phyloP scores from a whole-genome alignment of 2,329 filamentous ascomycete species.

The Verticillium nonalfalfae region DNA sequence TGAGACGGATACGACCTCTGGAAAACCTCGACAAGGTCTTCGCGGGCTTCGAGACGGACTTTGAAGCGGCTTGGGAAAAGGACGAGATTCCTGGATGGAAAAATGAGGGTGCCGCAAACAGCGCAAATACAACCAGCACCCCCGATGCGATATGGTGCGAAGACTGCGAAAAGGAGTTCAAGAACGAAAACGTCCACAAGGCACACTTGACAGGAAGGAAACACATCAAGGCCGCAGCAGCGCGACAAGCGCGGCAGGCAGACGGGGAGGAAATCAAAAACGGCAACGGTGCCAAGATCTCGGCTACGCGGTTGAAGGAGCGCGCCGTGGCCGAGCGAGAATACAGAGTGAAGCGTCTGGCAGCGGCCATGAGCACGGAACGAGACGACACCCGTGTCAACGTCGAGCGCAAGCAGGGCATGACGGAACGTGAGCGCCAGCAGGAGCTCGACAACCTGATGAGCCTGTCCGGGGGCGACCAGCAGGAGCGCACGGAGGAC shows the following conservation, averaged over 20 bases:
- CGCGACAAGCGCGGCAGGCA: slow-evolving; percentile 43
- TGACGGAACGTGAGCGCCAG: slow-evolving; percentile 93
- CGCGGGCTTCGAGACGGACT: slow-evolving; percentile 71
- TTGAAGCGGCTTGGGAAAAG: slow-evolving; percentile 74
- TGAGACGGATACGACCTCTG: slow-evolving; percentile 76
- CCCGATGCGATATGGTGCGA: slow-evolving; percentile 77
- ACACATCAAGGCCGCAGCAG: slow-evolving; percentile 77
- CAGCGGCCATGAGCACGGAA: slow-evolving; percentile 77
- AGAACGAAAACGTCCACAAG: slow-evolving; percentile 91
- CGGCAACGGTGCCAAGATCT: slow-evolving; percentile 21
- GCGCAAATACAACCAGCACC: slow-evolving; percentile 23
- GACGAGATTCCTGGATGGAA: slow-evolving; percentile 78
- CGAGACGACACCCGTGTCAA: slow-evolving; percentile 87
- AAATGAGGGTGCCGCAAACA: slow-evolving; percentile 39
- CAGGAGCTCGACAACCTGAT: slow-evolving; percentile 89
- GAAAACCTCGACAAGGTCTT: slow-evolving; percentile 81
- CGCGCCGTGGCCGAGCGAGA: slow-evolving; percentile 86
- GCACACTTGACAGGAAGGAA: slow-evolving; percentile 86
- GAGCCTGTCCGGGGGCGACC: slow-evolving; percentile 31
- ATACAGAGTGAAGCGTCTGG: slow-evolving; percentile 72
- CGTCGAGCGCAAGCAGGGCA: slow-evolving; percentile 91
- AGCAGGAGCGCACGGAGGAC: slow-evolving; percentile 33
- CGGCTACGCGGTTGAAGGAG: slow-evolving; percentile 67
- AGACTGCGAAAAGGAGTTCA: slow-evolving; percentile 91
- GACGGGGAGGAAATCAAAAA: slow-evolving; percentile 23